Conservation (phyloP, 345 rosid species). For the Jatropha curcas region DNA sequence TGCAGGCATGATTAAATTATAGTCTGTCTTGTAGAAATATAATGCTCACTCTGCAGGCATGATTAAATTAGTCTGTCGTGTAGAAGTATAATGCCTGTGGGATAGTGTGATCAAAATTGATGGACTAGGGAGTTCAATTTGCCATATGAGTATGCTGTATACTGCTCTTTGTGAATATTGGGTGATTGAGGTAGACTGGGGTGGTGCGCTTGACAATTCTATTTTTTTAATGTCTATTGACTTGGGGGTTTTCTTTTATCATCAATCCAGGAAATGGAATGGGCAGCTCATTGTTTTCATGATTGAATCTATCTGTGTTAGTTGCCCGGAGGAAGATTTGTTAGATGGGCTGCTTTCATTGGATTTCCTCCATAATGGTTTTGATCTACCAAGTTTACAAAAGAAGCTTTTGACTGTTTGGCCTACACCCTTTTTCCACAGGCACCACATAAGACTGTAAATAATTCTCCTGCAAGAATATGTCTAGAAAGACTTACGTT, state of each 20-base stretch:
- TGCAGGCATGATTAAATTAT: neutral
- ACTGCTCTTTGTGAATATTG: constrained; percentile 18
- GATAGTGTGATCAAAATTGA: constrained; percentile 2
- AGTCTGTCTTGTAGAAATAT: constrained; percentile 17
- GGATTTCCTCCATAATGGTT: constrained; percentile 31
- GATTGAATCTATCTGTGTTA: constrained; percentile 39
- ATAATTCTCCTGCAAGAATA: constrained; percentile 25
- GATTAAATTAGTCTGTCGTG: constrained; percentile 5
- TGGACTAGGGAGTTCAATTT: constrained; percentile 9
- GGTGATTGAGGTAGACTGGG: constrained; percentile 22
- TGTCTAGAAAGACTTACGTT: constrained; percentile 23
- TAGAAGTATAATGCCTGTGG: constrained; percentile 14
- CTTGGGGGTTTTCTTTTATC: constrained; percentile 43
- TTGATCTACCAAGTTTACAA: constrained; percentile 43
- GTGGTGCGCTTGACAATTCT: constrained; percentile 18
- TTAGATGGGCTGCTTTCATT: constrained; percentile 45
- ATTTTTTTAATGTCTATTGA: constrained; percentile 46
- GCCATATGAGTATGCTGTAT: constrained; percentile 8
- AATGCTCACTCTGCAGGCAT: neutral
- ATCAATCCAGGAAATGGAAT: constrained; percentile 52
- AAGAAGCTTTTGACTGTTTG: constrained; percentile 27
- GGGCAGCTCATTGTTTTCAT: constrained; percentile 44
- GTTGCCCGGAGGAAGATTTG: constrained; percentile 41
- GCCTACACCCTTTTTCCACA: constrained; percentile 17
- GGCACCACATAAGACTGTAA: constrained; percentile 24